Evolutionary conservation across 805 yeast species (phyloP).

Genomic region (Metschnikowia proteae): DNA sequence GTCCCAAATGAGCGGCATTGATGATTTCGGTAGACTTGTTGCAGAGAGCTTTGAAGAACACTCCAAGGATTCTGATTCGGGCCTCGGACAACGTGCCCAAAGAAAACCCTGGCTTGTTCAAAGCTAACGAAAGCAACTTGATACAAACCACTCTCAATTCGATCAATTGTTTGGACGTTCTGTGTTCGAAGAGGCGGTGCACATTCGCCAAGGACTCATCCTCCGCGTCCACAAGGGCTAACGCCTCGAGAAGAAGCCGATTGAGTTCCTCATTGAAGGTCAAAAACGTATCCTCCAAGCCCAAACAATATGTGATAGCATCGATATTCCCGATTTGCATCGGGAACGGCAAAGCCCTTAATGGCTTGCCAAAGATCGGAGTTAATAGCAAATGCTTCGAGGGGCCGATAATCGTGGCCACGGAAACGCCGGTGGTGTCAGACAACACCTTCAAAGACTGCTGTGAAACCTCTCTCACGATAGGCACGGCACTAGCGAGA

Average conservation of each 20-base stretch:
- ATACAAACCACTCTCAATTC: slow-evolving; percentile 89
- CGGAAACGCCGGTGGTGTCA: slow-evolving; percentile 62
- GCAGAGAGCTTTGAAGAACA: slow-evolving; percentile 88
- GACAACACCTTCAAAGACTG: slow-evolving; percentile 64
- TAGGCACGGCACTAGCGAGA: slow-evolving; percentile 79
- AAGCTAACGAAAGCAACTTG: slow-evolving; percentile 71
- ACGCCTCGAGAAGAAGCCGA: slow-evolving; percentile 80
- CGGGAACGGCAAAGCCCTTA: slow-evolving; percentile 94
- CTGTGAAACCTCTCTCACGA: slow-evolving; percentile 80
- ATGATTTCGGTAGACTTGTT: slow-evolving; percentile 82
- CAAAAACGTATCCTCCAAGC: slow-evolving; percentile 74
- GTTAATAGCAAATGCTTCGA: slow-evolving; percentile 79
- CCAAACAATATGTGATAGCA: slow-evolving; percentile 89
- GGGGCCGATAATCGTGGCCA: slow-evolving; percentile 73
- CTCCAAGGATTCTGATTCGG: slow-evolving; percentile 82
- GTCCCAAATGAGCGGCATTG: slow-evolving; percentile 88
- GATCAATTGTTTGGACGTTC: slow-evolving; percentile 83
- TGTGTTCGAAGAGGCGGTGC: slow-evolving; percentile 78
- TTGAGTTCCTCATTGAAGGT: slow-evolving; percentile 86
- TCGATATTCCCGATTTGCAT: slow-evolving; percentile 99
- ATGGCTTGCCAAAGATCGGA: slow-evolving; percentile 95
- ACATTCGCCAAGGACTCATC: slow-evolving; percentile 92
- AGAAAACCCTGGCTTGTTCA: slow-evolving; percentile 80
- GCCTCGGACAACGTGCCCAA: slow-evolving; percentile 72
- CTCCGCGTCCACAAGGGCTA: slow-evolving; percentile 95